These are phyloP conservation scores for Tieghemiomyces parasiticus DNA, from an alignment of 192 early-diverging fungal genomes.

Conservation along the genomic window DNA sequence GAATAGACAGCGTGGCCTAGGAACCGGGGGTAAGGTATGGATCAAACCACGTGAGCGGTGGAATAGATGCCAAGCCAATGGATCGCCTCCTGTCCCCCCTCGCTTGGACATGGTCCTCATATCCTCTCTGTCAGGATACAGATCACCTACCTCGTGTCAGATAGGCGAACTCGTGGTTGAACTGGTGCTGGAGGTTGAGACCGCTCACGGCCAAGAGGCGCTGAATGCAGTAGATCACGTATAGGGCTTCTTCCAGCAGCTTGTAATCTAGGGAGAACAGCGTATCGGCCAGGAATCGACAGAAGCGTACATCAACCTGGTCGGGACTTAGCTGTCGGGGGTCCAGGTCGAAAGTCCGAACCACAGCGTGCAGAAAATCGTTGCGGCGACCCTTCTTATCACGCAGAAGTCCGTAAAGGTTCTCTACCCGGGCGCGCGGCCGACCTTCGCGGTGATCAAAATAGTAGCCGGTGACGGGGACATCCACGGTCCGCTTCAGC, in stretches of 20 bases:
- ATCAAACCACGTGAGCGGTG: background rate
- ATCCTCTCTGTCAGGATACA: background rate
- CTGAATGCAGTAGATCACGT: conserved; percentile 55
- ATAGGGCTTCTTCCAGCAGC: conserved; percentile 64
- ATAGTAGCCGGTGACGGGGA: conserved; percentile 26
- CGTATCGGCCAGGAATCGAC: conserved; percentile 71
- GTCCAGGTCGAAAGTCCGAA: conserved; percentile 55
- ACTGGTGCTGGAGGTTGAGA: conserved; percentile 34
- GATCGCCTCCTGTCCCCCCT: too few relatives aligned
- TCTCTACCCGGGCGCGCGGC: conserved; percentile 38
- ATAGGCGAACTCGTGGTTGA: conserved; percentile 19
- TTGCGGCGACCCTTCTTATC: conserved; percentile 51
- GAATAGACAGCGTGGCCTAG: too few relatives aligned
- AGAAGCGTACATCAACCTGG: conserved; percentile 37
- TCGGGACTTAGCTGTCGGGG: conserved; percentile 14
- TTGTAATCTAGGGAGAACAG: conserved; percentile 66
- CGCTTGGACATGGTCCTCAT: too few relatives aligned
- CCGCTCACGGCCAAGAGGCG: conserved; percentile 57
- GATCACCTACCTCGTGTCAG: background rate
- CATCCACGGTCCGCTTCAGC: conserved; percentile 17
- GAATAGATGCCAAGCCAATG: too few relatives aligned
- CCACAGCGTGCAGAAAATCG: conserved; percentile 48
- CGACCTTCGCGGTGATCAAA: conserved; percentile 12
- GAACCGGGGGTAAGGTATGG: too few relatives aligned
- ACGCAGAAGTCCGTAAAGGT: conserved; percentile 52